phyloP scores from a whole-genome alignment of 2,329 filamentous ascomycete species.

The Diatrype stigma region DNA sequence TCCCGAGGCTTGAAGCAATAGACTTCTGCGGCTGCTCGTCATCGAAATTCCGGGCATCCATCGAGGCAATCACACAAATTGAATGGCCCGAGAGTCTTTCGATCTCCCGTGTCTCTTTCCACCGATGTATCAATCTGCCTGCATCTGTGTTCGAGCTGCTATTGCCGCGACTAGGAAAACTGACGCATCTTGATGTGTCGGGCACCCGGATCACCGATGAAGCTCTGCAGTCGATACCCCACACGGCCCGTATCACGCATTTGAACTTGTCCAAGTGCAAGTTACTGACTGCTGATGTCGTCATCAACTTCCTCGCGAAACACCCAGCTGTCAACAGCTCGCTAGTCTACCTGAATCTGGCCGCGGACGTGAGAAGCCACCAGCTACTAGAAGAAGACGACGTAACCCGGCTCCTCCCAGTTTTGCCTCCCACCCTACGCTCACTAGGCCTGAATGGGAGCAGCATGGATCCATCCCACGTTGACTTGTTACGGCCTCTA shows the following conservation, averaged over 20 bases:
- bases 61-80: slow-evolving; percentile 50
- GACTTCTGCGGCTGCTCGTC: slow-evolving; percentile 78
- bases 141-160: slow-evolving; percentile 63
- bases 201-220: slow-evolving; percentile 71
- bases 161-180: slow-evolving; percentile 62
- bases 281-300: slow-evolving; percentile 58
- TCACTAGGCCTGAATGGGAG: slow-evolving; percentile 75
- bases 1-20: slow-evolving; percentile 61
- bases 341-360: slow-evolving; percentile 69
- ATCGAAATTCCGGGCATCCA: slow-evolving; percentile 60
- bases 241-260: slow-evolving; percentile 70
- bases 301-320: slow-evolving; percentile 66
- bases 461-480: slow-evolving; percentile 61
- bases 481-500: slow-evolving; percentile 59
- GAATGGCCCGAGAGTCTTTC: slow-evolving; percentile 52
- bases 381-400: slow-evolving; percentile 65
- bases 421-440: slow-evolving; percentile 62
- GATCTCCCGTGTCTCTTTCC: slow-evolving; percentile 67
- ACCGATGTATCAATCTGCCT: slow-evolving; percentile 72
- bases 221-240: slow-evolving; percentile 66
- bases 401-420: slow-evolving; percentile 59
- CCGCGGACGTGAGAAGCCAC: slow-evolving; percentile 67
- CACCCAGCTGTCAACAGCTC: slow-evolving; percentile 62
- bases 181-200: slow-evolving; percentile 77
- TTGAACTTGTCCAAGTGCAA: slow-evolving; percentile 75